Evolutionary conservation across 2,329 filamentous ascomycete species (phyloP).

Genomic region (Diaporthe ilicicola): DNA sequence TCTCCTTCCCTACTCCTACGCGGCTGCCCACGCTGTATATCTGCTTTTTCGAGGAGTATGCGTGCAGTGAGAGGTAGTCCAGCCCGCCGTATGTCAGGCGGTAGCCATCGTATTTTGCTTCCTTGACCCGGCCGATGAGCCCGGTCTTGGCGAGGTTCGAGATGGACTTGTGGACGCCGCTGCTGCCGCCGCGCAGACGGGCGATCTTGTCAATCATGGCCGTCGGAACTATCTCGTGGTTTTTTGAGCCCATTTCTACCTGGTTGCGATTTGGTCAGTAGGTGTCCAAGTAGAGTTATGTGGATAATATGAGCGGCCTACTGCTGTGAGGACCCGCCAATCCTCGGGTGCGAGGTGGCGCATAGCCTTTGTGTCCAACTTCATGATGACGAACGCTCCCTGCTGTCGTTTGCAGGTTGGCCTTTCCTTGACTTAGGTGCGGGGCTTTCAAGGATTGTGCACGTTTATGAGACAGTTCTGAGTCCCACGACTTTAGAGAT

Average conservation of each 20-base stretch:
- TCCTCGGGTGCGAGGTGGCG: slow-evolving; percentile 93
- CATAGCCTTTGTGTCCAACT: slow-evolving; percentile 92
- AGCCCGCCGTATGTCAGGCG: slow-evolving; percentile 95
- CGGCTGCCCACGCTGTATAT: slow-evolving; percentile 94
- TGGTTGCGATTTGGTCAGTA: slow-evolving; percentile 53
- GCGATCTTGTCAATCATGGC: slow-evolving; percentile 85
- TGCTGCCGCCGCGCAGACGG: slow-evolving; percentile 79
- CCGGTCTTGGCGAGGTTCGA: slow-evolving; percentile 91
- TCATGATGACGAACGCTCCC: slow-evolving; percentile 67
- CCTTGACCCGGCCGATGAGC: slow-evolving; percentile 91
- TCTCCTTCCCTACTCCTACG: slow-evolving; percentile 97
- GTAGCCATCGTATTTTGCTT: slow-evolving; percentile 97
- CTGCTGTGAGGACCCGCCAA: slow-evolving; percentile 93
- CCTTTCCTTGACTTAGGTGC: not conserved
- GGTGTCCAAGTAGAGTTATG: slow-evolving; percentile 33
- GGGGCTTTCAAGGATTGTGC: too few species aligned
- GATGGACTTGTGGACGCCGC: slow-evolving; percentile 85
- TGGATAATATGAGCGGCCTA: slow-evolving; percentile 54
- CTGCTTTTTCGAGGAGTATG: slow-evolving; percentile 79
- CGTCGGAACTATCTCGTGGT: slow-evolving; percentile 96
- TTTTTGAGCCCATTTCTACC: slow-evolving; percentile 94
- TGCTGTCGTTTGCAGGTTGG: not conserved
- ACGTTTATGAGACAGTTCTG: not conserved
- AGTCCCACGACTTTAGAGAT: too few species aligned
- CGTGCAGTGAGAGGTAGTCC: slow-evolving; percentile 95